Conservation (phyloP, 2,329 filamentous ascomycete species). For the Aspergillus sp. region DNA sequence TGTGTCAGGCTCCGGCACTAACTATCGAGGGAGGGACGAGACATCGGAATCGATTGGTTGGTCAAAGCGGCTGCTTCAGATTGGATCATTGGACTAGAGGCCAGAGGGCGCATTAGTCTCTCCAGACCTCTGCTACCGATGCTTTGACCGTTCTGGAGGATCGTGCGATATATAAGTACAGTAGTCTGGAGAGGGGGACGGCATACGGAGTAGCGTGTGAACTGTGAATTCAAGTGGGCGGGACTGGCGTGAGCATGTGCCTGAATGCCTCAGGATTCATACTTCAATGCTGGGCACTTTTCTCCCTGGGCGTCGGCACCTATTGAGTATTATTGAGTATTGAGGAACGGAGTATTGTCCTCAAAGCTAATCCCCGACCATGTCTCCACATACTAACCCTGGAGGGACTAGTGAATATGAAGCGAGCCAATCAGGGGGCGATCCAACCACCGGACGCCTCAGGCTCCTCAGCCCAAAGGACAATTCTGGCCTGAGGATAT, state of each 20-base stretch:
- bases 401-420: neutral
- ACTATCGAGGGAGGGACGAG: slow-evolving; percentile 1
- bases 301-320: too few relatives aligned
- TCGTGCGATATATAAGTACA: neutral
- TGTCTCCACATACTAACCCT: neutral
- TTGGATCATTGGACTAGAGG: neutral
- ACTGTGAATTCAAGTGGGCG: too few relatives aligned
- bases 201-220: too few relatives aligned
- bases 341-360: neutral
- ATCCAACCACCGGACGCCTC: slow-evolving; percentile 7
- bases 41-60: slow-evolving; percentile 15
- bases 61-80: slow-evolving; percentile 17
- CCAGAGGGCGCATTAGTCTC: neutral
- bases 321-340: too few relatives aligned
- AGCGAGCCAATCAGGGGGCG: slow-evolving; percentile 14
- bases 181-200: too few relatives aligned
- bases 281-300: too few relatives aligned
- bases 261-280: neutral
- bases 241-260: neutral
- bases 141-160: neutral
- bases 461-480: slow-evolving; percentile 9
- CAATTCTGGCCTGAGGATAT: neutral
- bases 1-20: neutral
- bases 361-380: neutral
- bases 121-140: neutral